A percentile compares a stretch with the other conserved stretches of the same genome.
phyloP scores from a whole-genome alignment of 257 asterid species.

The Solanum lycopersicoides region DNA sequence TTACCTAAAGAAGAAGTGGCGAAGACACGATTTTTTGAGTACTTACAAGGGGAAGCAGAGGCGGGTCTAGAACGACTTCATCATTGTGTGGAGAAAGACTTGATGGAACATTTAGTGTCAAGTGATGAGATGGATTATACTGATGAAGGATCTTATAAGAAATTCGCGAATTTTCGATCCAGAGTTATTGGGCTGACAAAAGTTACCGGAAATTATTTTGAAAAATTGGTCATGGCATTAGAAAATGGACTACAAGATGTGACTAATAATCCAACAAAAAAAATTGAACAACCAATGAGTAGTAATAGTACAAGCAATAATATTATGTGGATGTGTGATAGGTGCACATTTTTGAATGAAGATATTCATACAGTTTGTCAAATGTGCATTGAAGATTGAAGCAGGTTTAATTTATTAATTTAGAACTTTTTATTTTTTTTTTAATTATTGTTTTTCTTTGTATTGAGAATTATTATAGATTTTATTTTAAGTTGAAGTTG shows the following conservation, averaged over 20 bases:
- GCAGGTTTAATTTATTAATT: neutral
- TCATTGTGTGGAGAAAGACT: slow-evolving; percentile 28
- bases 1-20: neutral
- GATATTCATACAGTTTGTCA: neutral
- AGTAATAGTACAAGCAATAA: neutral
- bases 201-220: slow-evolving; percentile 1
- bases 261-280: neutral
- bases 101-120: neutral
- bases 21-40: slow-evolving; percentile 16
- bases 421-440: neutral
- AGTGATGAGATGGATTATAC: neutral
- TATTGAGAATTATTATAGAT: neutral
- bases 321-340: neutral
- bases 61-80: slow-evolving; percentile 32
- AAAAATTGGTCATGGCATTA: neutral
- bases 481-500: neutral
- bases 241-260: slow-evolving; percentile 2
- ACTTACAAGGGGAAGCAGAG: slow-evolving; percentile 38
- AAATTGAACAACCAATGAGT: neutral
- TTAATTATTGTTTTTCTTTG: neutral
- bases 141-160: neutral
- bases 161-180: neutral
- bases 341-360: neutral
- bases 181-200: neutral
- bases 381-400: neutral